Evolutionary conservation across 345 rosid species (phyloP).

Genomic region (Ceriops tagal): DNA sequence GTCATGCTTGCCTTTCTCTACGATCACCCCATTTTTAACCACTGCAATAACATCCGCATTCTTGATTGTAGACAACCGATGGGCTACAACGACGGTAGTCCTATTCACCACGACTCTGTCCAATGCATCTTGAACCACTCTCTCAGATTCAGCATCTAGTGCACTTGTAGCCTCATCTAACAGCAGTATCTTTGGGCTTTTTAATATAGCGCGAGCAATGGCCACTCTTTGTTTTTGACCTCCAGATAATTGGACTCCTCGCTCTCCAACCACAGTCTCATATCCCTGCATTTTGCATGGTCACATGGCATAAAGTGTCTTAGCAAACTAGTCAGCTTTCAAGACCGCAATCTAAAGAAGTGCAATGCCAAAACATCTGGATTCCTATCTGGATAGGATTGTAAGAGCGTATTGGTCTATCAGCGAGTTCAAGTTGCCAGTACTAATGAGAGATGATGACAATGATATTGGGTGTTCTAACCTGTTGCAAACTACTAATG

Average conservation of each 20-base stretch:
- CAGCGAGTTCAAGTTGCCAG: too few species aligned
- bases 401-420: too few species aligned
- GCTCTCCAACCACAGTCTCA: constrained; percentile 65
- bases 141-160: constrained; percentile 69
- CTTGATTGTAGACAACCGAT: constrained; percentile 62
- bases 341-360: too few species aligned
- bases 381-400: too few species aligned
- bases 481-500: constrained; percentile 80
- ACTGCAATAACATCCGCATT: constrained; percentile 66
- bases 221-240: constrained; percentile 90
- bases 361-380: too few species aligned
- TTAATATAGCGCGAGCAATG: constrained; percentile 77
- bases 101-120: constrained; percentile 60
- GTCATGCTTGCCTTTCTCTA: constrained; percentile 68
- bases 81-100: constrained; percentile 68
- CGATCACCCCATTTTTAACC: constrained; percentile 56
- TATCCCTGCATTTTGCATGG: constrained; percentile 46
- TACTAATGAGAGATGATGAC: too few species aligned
- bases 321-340: too few species aligned
- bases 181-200: constrained; percentile 60
- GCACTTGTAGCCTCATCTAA: constrained; percentile 80
- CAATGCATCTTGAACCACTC: constrained; percentile 71
- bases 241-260: constrained; percentile 70
- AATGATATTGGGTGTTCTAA: constrained; percentile 16
- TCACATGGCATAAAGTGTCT: not conserved